Percentiles rank a stretch among this genome's conserved stretches.
These are phyloP conservation scores for Colletotrichum gloeosporioides DNA, from an alignment of 2,329 filamentous ascomycete species.

Conservation along the genomic window DNA sequence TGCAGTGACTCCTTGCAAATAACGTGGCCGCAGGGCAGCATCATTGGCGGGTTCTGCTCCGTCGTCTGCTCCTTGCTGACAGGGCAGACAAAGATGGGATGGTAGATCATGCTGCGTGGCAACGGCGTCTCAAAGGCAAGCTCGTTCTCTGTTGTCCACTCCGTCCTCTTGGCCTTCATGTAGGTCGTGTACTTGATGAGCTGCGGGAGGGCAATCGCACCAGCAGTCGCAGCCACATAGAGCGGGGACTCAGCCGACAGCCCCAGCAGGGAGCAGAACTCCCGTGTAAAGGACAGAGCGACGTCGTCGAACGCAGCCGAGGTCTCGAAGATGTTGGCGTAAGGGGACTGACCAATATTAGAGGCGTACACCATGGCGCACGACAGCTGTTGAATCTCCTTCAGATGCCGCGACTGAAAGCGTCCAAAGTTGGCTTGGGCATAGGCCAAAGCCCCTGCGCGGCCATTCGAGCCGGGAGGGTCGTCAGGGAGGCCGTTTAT, in stretches of 20 bases:
- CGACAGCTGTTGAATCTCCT: slow-evolving; percentile 81
- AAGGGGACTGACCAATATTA: slow-evolving; percentile 80
- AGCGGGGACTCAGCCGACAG: slow-evolving; percentile 91
- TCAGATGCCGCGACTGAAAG: slow-evolving; percentile 77
- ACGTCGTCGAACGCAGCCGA: slow-evolving; percentile 82
- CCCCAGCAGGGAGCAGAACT: slow-evolving; percentile 92
- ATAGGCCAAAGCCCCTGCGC: slow-evolving; percentile 74
- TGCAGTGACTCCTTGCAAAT: slow-evolving; percentile 85
- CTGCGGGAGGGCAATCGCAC: slow-evolving; percentile 87
- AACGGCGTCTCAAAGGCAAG: slow-evolving; percentile 78
- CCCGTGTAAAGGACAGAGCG: slow-evolving; percentile 84
- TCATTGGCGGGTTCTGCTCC: slow-evolving; percentile 92
- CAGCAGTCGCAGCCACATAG: slow-evolving; percentile 90
- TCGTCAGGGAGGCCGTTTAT: slow-evolving; percentile 62
- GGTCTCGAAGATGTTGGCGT: slow-evolving; percentile 78
- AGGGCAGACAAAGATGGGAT: slow-evolving; percentile 97
- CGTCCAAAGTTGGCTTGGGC: slow-evolving; percentile 74
- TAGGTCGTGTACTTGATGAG: slow-evolving; percentile 88
- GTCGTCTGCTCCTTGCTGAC: slow-evolving; percentile 97
- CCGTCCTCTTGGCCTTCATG: slow-evolving; percentile 87
- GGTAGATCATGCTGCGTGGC: slow-evolving; percentile 73
- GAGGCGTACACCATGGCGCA: slow-evolving; percentile 80
- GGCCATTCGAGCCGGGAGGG: slow-evolving; percentile 52
- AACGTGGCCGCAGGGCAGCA: slow-evolving; percentile 95
- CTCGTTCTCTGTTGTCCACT: slow-evolving; percentile 93